Base-by-base conservation (phyloP, 108 stramenopile species). In the Fistulifera solaris region DNA sequence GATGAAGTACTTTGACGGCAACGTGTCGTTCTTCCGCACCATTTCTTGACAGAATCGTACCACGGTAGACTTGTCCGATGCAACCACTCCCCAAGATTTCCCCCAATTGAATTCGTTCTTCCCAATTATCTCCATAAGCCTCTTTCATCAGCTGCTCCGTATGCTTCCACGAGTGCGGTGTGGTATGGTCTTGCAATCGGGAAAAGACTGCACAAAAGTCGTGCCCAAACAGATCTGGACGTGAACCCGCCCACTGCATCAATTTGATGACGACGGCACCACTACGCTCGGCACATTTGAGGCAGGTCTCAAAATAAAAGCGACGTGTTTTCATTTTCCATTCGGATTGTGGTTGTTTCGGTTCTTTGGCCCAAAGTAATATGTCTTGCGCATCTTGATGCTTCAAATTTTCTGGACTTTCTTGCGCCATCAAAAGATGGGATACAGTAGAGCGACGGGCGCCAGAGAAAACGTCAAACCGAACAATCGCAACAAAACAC, bases 21-120 rank as follows among this genome's bases (percentile, higher is more conserved):
- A 85, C 79, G 1, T 35, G 42, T 41, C 56, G 52, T 41, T 52
- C 24, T 0, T 28, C 24, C 19, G 46, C 53, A 58, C 27, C 27
- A 23, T 44, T 38, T 14, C 38, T 40, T 23, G 46, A 54, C 17
- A 44, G 35, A 16, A 72, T 22, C 10, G 41, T 16, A 6, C 68
- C 73, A 51, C 75, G 72, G 62, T 80, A 80, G 14, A 80, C 75
- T 65, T 87, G 85, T 27, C 72, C 85, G 58, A 87, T 78, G 47
- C 81, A 81, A 5, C 85, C 85, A 65, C 78, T 70, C 11, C 80
- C 85, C 25, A 87, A 14, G 14, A 78, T 44, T 8, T 69, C 27
- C 12, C 56, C 61, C 0, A 78, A n/a, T 8, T 26, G 21, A 40
- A 73, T 56, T 7, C 44, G 40, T 1, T 72, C 65, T 50, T 72